These are phyloP conservation scores for Cutaneotrichosporon cutaneum DNA, from an alignment of 1,284 basidiomycete genomes.

Conservation along the genomic window DNA sequence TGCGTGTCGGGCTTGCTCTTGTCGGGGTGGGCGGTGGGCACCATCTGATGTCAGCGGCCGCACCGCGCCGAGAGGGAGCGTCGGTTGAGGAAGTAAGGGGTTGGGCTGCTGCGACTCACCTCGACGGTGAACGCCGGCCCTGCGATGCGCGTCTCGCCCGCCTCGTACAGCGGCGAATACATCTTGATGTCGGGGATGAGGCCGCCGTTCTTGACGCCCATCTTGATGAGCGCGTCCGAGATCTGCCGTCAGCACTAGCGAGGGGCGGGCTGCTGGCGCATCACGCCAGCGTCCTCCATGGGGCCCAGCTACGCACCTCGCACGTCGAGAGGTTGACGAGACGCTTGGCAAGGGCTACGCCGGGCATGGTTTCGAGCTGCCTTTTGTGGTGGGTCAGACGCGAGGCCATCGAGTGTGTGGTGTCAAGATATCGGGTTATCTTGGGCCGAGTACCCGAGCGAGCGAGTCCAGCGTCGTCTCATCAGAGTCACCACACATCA, in stretches of 20 bases:
- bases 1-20: conserved; percentile 71
- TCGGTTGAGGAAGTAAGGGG: too few relatives aligned
- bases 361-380: neutral
- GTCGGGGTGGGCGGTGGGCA: conserved; percentile 61
- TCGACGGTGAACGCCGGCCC: conserved; percentile 88
- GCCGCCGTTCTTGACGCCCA: conserved; percentile 73
- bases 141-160: conserved; percentile 54
- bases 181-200: conserved; percentile 75
- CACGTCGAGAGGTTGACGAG: conserved; percentile 30
- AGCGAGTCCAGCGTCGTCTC: too few relatives aligned
- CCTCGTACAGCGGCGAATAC: conserved; percentile 59
- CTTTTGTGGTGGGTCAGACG: neutral
- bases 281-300: too few relatives aligned
- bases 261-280: too few relatives aligned
- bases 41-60: conserved; percentile 59
- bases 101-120: conserved; percentile 35
- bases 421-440: neutral
- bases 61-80: too few relatives aligned
- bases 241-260: conserved; percentile 61
- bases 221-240: conserved; percentile 86
- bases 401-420: neutral
- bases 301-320: conserved; percentile 28
- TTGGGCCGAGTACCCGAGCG: neutral
- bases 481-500: too few relatives aligned
- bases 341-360: conserved; percentile 12